Conservation (phyloP, 495 filamentous ascomycete species). For the Tuber umbilicatum region DNA sequence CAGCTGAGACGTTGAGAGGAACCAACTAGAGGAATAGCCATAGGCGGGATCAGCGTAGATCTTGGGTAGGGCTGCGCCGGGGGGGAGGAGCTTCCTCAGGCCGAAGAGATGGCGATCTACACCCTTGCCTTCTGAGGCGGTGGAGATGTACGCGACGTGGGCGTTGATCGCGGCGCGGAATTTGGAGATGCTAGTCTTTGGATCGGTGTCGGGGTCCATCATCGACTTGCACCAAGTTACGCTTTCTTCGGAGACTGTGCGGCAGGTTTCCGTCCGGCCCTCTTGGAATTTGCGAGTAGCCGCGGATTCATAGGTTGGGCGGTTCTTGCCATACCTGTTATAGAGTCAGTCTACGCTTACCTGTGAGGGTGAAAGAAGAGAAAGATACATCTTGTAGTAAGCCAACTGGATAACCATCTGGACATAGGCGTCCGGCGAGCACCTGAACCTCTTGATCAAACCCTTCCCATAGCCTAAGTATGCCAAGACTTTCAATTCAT, state of each 20-base stretch:
- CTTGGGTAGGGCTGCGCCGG: constrained; percentile 72
- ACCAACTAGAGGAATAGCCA: constrained; percentile 81
- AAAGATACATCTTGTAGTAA: constrained; percentile 80
- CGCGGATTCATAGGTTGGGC: constrained; percentile 96
- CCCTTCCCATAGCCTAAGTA: constrained; percentile 98
- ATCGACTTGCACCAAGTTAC: constrained; percentile 87
- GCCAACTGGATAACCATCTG: constrained; percentile 99
- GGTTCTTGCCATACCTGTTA: constrained; percentile 73
- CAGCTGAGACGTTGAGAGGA: constrained; percentile 77
- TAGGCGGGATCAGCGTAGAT: constrained; percentile 84
- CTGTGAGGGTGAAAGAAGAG: background rate
- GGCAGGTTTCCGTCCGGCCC: constrained; percentile 93
- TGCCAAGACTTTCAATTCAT: constrained; percentile 87
- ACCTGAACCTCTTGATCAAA: constrained; percentile 99
- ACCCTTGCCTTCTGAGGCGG: constrained; percentile 83
- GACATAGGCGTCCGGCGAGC: constrained; percentile 93
- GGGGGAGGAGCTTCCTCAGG: constrained; percentile 79
- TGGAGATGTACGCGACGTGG: constrained; percentile 82
- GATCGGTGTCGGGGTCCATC: constrained; percentile 56
- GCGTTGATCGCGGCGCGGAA: constrained; percentile 75
- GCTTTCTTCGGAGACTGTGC: constrained; percentile 82
- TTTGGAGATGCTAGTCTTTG: constrained; percentile 59
- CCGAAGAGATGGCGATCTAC: constrained; percentile 97
- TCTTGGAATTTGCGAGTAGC: constrained; percentile 90
- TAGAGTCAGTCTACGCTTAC: background rate